Base-by-base conservation (phyloP, 1,284 basidiomycete genomes). In the Cryptococcus sp. region DNA sequence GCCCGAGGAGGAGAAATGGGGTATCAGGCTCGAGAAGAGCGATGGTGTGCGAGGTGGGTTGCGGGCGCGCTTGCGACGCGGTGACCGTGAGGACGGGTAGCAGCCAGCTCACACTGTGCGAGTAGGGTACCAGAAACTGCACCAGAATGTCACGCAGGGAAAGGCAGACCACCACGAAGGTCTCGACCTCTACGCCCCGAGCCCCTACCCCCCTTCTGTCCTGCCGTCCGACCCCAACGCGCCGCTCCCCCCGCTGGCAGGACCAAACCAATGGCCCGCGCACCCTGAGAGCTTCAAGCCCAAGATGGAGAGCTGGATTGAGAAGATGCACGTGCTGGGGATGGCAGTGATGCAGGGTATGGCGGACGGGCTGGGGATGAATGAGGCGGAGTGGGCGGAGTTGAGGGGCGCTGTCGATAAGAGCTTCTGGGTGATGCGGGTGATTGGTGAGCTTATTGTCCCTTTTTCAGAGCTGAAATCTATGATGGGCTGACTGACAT, bases 91-190 rank as follows among this genome's bases (percentile, higher is more conserved):
- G n/a, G n/a, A n/a, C n/a, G n/a, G n/a, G n/a, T n/a, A n/a, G n/a
- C n/a, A n/a, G n/a, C 9, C 36, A 18, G 36, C 18, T 13, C 4
- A 16, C 37, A 16, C 35, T 12, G 20, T 21, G 7, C 16, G 23
- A 44, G 20, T 37, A 65, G 77, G 77, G 9, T 77, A 73, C 52
- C 77, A 78, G 61, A 60, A 64, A 35, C 61, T 91, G 39, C 84
- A 84, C 58, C 86, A 92, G 78, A 92, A 93, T 64, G 82, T 92
- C 4, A 94, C 91, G 0, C 84, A 85, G 61, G 88, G 89, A 12
- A 87, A 86, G 72, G 84, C 86, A 8, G 90, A 92, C 70, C 87
- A 86, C 59, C 90, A 93, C 62, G 90, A 93, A 77, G 89, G 83
- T 1, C 75, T 92, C 36, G 89, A 93, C 67, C 83, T 90, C 48